A percentile compares a stretch with the other conserved stretches of the same genome.
Evolutionary conservation across 2,329 filamentous ascomycete species (phyloP).

Genomic region (Colletotrichum viniferum): DNA sequence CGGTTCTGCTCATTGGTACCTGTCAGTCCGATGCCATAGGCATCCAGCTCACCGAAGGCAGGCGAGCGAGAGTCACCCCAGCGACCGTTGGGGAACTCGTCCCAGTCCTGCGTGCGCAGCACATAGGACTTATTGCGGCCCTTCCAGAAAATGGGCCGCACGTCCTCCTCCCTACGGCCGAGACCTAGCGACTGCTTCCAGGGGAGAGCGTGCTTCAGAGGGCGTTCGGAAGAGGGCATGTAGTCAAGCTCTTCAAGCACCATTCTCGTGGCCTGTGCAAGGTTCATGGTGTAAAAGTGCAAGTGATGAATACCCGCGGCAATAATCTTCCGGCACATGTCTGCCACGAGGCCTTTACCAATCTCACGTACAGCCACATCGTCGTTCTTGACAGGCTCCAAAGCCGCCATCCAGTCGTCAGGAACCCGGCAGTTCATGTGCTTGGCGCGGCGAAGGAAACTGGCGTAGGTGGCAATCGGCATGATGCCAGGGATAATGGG

Average conservation of each 20-base stretch:
- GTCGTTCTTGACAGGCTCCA: conserved; percentile 96
- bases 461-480: conserved; percentile 89
- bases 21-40: conserved; percentile 91
- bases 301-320: conserved; percentile 83
- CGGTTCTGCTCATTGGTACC: conserved; percentile 96
- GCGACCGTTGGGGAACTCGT: conserved; percentile 97
- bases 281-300: conserved; percentile 99
- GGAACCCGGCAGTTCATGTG: conserved; percentile 91
- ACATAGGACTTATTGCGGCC: conserved; percentile 97
- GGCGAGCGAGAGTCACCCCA: conserved; percentile 98
- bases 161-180: conserved; percentile 89
- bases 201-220: conserved; percentile 86
- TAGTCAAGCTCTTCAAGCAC: conserved; percentile 88
- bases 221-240: conserved; percentile 76
- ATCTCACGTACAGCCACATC: conserved; percentile 90
- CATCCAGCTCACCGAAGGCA: conserved; percentile 93
- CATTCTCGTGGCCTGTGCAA: conserved; percentile 92
- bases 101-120: conserved; percentile 95
- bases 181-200: conserved; percentile 95
- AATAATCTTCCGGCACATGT: conserved; percentile 88
- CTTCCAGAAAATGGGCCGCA: conserved; percentile 98
- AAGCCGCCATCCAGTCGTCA: conserved; percentile 75
- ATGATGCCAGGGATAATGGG: conserved; percentile 89
- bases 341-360: conserved; percentile 83
- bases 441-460: conserved; percentile 86